A percentile compares a stretch with the other conserved stretches of the same genome.
Conservation (phyloP, 2,329 filamentous ascomycete genomes). For the Scedosporium boydii region DNA sequence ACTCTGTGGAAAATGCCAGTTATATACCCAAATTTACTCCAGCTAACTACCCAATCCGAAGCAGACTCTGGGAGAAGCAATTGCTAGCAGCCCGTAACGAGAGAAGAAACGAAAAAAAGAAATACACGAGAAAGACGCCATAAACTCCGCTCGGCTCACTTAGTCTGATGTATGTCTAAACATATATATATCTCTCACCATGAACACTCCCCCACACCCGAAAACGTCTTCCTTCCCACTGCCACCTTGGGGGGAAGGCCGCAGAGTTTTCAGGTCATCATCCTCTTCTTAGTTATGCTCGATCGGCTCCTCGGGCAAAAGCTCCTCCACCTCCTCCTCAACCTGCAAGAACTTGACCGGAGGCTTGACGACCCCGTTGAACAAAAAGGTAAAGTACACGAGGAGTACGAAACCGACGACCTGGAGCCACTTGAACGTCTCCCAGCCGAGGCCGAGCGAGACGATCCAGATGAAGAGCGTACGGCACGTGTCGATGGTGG, state of each 20-base stretch:
- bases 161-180: not conserved
- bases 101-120: not conserved
- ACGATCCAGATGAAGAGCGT: constrained; percentile 98
- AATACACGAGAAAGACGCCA: not conserved
- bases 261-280: not conserved
- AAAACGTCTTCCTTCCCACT: not conserved
- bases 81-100: not conserved
- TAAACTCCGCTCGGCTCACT: not conserved
- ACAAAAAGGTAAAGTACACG: constrained; percentile 93
- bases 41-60: not conserved
- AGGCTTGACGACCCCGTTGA: constrained; percentile 86
- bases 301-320: constrained; percentile 76
- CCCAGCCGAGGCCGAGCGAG: constrained; percentile 87
- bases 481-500: constrained; percentile 93
- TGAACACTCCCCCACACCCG: not conserved
- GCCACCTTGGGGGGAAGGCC: not conserved
- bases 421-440: constrained; percentile 95
- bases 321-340: constrained; percentile 45
- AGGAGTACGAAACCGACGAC: constrained; percentile 79
- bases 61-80: not conserved
- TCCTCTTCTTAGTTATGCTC: constrained; percentile 45
- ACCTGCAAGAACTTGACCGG: constrained; percentile 61
- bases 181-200: not conserved
- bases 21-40: no score
- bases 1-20: not conserved